Evolutionary conservation across 2,329 filamentous ascomycete species (phyloP), one percentile per base, ranked within the genome.

Genomic region (Cladosporium cucumerinum): DNA sequence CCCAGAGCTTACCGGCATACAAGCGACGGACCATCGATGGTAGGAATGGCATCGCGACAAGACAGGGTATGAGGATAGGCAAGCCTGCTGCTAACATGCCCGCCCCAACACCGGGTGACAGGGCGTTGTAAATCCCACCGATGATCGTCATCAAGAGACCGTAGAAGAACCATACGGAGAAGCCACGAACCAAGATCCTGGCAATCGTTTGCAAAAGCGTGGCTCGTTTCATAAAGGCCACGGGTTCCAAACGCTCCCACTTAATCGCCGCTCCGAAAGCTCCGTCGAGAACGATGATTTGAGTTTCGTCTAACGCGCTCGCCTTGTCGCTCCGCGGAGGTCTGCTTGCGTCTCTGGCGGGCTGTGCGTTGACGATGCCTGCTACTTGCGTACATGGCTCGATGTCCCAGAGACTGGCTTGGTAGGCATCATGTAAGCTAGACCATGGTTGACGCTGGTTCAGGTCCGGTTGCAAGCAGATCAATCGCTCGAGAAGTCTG

Each of bases 371-470:
- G 34, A 78, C 73, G 1, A 80, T 72, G 7, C 79, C 79, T 2
- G 77, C 76, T 11, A 82, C 75, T 54, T 79, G 78, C 61, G 75
- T 77, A 0, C 67, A 72, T 0, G 81, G 81, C 6, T 79, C 70
- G 26, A 83, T 79, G 55, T 82, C 80, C 77, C 80, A 81, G 1
- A 83, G 76, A n/a, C 76, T 76, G 7, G 73, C 71, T 6, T 73
- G 69, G 71, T 77, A 83, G 3, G 71, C 70, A 63, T 84, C 82
- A 7, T 76, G 70, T 60, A 79, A 77, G 2, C 75, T 69, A 39
- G 78, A 73, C 80, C 81, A 82, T 0, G 74, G 74, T 49, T 77
- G 70, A 5, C 26, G 26, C 14, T 28, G n/a, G 18, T 74, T 67
- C 3, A 69, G 71, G 3, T 66, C 59, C 1, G 81, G 79, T 0